Evolutionary conservation across 2,329 filamentous ascomycete genomes (phyloP).

Genomic region (Rhynchosporium graminicola): DNA sequence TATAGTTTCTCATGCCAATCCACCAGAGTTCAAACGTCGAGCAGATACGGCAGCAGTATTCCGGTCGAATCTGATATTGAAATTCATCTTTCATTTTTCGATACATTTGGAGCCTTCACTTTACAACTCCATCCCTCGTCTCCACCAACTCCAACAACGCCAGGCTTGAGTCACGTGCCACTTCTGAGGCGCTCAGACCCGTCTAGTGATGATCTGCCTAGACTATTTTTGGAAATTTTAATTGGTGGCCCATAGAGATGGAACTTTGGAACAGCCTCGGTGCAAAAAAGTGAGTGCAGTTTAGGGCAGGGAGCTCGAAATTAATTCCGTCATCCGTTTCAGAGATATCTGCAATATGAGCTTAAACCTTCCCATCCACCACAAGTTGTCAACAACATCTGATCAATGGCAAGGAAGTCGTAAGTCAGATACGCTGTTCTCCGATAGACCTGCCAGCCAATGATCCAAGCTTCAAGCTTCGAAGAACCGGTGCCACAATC

Average conservation of each 20-base stretch:
- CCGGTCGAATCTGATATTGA: no score
- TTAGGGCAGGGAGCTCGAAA: neutral
- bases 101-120: neutral
- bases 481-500: no score
- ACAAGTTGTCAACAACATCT: neutral
- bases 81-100: neutral
- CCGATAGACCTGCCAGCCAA: neutral
- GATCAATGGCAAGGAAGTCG: neutral
- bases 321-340: conserved; percentile 11
- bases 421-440: neutral
- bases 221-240: conserved; percentile 2
- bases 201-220: neutral
- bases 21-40: neutral
- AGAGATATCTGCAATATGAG: conserved; percentile 4
- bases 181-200: neutral
- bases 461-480: neutral
- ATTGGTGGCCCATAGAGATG: neutral
- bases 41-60: no score
- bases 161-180: neutral
- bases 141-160: neutral
- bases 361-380: neutral
- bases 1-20: neutral
- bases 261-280: conserved; percentile 1
- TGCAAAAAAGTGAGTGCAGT: neutral
- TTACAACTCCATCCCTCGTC: neutral